phyloP scores from a whole-genome alignment of 208 protist species.

The Tritrichomonas musculus region DNA sequence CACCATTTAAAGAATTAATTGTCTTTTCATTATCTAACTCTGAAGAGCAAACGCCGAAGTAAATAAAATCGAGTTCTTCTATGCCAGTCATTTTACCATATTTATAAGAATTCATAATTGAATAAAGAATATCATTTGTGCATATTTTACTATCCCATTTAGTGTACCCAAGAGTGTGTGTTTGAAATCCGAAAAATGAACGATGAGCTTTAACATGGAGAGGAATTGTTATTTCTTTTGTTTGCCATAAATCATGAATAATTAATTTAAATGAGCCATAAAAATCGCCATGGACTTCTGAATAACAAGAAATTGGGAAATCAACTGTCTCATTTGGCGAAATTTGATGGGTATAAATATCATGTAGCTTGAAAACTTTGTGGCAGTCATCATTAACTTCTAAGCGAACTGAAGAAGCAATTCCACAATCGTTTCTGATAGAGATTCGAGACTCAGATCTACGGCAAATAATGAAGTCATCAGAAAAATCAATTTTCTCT shows the following conservation, averaged over 20 bases:
- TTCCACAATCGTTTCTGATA: neutral
- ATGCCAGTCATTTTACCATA: too few species aligned
- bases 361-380: neutral
- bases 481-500: neutral
- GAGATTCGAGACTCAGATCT: neutral
- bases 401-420: neutral
- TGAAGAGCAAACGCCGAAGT: neutral
- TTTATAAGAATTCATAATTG: too few species aligned
- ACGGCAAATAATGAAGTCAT: neutral
- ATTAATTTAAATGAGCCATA: neutral
- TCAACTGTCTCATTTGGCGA: neutral
- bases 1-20: too few species aligned
- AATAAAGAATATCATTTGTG: too few species aligned
- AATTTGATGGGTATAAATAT: neutral
- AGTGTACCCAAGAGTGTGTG: neutral
- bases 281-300: neutral
- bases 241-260: conserved; percentile 7
- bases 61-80: neutral
- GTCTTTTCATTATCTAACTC: too few species aligned
- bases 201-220: conserved; percentile 6
- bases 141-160: too few species aligned
- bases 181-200: neutral
- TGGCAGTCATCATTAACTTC: neutral
- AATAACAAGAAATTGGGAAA: neutral
- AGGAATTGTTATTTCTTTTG: neutral